Percentiles rank a stretch among this genome's conserved stretches.
Conservation (phyloP, 169 alveolate species). For the Eimeria zaria region DNA sequence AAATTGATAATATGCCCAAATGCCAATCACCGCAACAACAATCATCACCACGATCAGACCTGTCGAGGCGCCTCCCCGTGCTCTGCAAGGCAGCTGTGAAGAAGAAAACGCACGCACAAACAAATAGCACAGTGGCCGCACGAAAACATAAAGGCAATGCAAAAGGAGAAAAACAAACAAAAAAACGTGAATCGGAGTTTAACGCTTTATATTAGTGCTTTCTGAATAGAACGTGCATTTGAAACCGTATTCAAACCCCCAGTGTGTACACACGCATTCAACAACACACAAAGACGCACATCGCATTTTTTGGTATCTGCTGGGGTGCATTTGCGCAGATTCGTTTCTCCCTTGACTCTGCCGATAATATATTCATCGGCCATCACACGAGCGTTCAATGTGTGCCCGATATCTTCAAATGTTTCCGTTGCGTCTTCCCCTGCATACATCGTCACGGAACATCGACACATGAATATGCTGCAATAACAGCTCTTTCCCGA, state of each 20-base stretch:
- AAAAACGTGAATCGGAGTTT: neutral
- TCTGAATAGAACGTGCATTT: neutral
- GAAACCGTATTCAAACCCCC: neutral
- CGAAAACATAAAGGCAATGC: neutral
- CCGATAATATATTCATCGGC: conserved; percentile 79
- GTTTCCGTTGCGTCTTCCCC: conserved; percentile 84
- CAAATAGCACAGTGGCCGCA: too few species aligned
- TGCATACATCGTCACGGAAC: neutral
- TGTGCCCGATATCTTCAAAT: conserved; percentile 84
- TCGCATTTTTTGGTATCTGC: conserved; percentile 87
- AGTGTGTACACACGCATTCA: neutral
- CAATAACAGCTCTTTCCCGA: neutral
- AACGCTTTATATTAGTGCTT: neutral
- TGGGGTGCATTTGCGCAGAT: conserved; percentile 30
- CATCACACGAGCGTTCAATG: conserved; percentile 64
- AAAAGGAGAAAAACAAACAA: neutral
- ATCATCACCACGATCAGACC: conserved; percentile 21
- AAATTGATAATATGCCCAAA: conserved; percentile 60
- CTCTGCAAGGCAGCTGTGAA: neutral
- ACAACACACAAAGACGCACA: neutral
- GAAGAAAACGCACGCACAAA: neutral
- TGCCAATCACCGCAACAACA: conserved; percentile 38
- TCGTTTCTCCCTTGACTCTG: conserved; percentile 75
- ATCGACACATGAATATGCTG: neutral
- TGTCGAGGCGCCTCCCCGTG: conserved; percentile 7